Evolutionary conservation across 1,284 basidiomycete genomes (phyloP).

Genomic region (Ceratobasidium sp.): DNA sequence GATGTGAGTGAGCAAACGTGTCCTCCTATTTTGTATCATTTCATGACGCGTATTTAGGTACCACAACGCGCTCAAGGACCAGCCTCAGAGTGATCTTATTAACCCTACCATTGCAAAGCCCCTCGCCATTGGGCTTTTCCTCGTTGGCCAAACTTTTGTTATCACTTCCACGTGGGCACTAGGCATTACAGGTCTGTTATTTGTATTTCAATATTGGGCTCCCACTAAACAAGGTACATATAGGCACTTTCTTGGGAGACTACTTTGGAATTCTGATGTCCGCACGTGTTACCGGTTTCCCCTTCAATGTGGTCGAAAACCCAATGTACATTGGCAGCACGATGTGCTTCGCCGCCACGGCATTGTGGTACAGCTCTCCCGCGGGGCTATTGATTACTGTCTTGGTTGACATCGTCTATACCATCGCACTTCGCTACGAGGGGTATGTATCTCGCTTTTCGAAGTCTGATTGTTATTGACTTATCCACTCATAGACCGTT

Average conservation of each 20-base stretch:
- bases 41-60: slow-evolving; percentile 65
- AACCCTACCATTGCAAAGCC: slow-evolving; percentile 59
- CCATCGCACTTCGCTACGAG: slow-evolving; percentile 87
- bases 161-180: slow-evolving; percentile 91
- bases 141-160: slow-evolving; percentile 84
- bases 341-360: slow-evolving; percentile 85
- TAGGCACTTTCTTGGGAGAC: slow-evolving; percentile 90
- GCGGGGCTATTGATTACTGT: slow-evolving; percentile 81
- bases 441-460: slow-evolving; percentile 66
- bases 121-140: slow-evolving; percentile 77
- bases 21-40: slow-evolving; percentile 23
- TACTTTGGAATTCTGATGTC: slow-evolving; percentile 99
- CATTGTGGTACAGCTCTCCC: slow-evolving; percentile 89
- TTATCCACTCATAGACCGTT: slow-evolving; percentile 69
- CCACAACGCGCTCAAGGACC: slow-evolving; percentile 77
- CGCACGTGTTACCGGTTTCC: slow-evolving; percentile 87
- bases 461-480: slow-evolving; percentile 42
- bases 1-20: slow-evolving; percentile 70
- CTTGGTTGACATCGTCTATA: slow-evolving; percentile 87
- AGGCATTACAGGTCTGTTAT: slow-evolving; percentile 82
- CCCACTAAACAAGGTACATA: no score
- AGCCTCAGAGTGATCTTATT: slow-evolving; percentile 67
- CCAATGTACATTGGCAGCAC: slow-evolving; percentile 98
- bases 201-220: slow-evolving; percentile 34
- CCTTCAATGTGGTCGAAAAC: slow-evolving; percentile 93